Base-by-base conservation (phyloP, 805 yeast genomes). In the Hanseniaspora meyeri region DNA sequence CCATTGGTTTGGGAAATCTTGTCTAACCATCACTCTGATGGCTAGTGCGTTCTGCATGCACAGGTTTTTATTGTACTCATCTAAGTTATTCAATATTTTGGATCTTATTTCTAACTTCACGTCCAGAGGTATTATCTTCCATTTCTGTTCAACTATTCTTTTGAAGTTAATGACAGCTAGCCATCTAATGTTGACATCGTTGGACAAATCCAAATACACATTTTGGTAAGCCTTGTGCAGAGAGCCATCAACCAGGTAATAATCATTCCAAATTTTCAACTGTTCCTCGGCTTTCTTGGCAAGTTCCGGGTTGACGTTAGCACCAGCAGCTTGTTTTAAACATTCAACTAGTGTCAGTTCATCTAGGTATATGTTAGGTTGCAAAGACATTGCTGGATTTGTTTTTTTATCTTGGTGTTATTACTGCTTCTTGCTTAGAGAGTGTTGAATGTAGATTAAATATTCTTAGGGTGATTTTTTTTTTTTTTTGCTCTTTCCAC, bases 1-100 rank as follows among this genome's bases (percentile, higher is more conserved):
- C 97, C 97, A 93, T 48, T 83, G 89, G 1, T 71, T 67, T 0
- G 97, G 97, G 65, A 87, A 93, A 63, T 93, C 98, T 57, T 80
- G 73, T 51, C 97, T 71, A 29, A 86, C 84, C 31, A 93, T 85
- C 59, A 83, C 74, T 0, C 95, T 83, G 7, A 86, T 73, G 0
- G 95, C 83, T 60, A 86, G 85, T 0, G 97, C 95, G 66, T 87
- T 85, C 69, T 93, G 97, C 34, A 85, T 77, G 34, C 84, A 71
- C 58, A 91, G 73, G 64, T 83, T 93, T 58, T 77, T 79, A 63
- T 87, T 87, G 52, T 82, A 80, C 64, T 87, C 95, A 59, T 76
- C 77, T 14, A 87, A 65, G 47, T 80, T 65, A 32, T 75, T 72
- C 61, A 88, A 85, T 10, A 87, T 65, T 43, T 83, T 71, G 19